A percentile compares a stretch with the other conserved stretches of the same genome.
These are phyloP conservation scores for Xylariaceae sp. DNA, from an alignment of 2,329 filamentous ascomycete genomes.

Conservation along the genomic window DNA sequence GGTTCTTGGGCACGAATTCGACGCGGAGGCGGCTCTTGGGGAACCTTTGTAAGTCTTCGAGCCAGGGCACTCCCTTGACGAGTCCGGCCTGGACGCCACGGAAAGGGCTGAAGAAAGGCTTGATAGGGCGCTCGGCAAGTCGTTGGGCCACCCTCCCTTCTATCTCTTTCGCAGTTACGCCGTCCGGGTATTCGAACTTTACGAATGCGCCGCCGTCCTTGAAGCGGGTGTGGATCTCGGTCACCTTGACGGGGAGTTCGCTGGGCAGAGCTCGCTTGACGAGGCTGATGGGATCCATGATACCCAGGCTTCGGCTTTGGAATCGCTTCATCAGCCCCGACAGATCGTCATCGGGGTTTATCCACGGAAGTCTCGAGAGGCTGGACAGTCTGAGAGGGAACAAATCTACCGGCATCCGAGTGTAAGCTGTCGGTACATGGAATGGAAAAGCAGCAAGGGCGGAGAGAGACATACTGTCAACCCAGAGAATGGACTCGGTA, in stretches of 20 bases:
- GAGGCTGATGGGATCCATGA: conserved; percentile 47
- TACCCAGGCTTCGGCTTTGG: conserved; percentile 44
- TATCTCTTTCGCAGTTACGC: conserved; percentile 45
- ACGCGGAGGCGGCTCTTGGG: conserved; percentile 72
- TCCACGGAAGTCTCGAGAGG: conserved; percentile 42
- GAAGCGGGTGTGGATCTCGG: conserved; percentile 74
- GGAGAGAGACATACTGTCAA: conserved; percentile 62
- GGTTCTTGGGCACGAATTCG: conserved; percentile 72
- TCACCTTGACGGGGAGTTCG: conserved; percentile 61
- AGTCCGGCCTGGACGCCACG: conserved; percentile 62
- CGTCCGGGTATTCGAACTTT: conserved; percentile 39
- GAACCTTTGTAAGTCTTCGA: conserved; percentile 83
- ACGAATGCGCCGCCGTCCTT: conserved; percentile 93
- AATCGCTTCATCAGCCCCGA: conserved; percentile 47
- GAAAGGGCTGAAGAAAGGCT: conserved; percentile 88
- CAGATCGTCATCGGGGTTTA: conserved; percentile 42
- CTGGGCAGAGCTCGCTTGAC: conserved; percentile 59
- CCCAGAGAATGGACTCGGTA: conserved; percentile 81
- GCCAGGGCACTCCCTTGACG: conserved; percentile 83
- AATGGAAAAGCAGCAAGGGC: too few species aligned
- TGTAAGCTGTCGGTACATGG: too few species aligned
- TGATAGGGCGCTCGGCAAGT: conserved; percentile 65
- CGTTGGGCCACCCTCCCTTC: conserved; percentile 57
- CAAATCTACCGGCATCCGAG: conserved; percentile 57
- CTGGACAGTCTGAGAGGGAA: conserved; percentile 69